These are phyloP conservation scores for Colletotrichum lindemuthianum DNA, from an alignment of 2,329 filamentous ascomycete genomes.

Conservation along the genomic window DNA sequence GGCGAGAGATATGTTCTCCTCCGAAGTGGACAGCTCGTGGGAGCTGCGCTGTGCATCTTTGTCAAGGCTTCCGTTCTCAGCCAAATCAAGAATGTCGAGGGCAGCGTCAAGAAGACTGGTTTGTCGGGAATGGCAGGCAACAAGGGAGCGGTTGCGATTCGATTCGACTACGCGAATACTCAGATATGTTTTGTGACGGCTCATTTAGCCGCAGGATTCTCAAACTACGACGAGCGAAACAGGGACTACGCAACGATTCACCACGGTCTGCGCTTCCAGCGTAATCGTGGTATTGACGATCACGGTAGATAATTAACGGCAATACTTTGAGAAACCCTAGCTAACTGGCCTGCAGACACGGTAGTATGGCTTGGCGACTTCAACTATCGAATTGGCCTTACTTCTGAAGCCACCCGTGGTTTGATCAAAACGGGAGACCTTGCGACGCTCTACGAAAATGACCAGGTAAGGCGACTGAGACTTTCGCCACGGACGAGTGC, in stretches of 20 bases:
- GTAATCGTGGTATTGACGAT: slow-evolving; percentile 89
- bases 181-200: slow-evolving; percentile 96
- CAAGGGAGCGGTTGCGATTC: slow-evolving; percentile 96
- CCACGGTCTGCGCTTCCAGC: slow-evolving; percentile 87
- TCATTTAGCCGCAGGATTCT: slow-evolving; percentile 93
- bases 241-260: slow-evolving; percentile 91
- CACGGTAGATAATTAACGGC: slow-evolving; percentile 66
- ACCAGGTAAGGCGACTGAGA: slow-evolving; percentile 69
- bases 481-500: not conserved
- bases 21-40: slow-evolving; percentile 92
- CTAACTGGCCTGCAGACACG: slow-evolving; percentile 57
- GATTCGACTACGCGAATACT: slow-evolving; percentile 93
- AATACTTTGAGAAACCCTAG: not conserved
- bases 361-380: slow-evolving; percentile 98
- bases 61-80: slow-evolving; percentile 81
- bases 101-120: slow-evolving; percentile 91
- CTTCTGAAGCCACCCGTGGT: slow-evolving; percentile 79
- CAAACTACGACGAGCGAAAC: slow-evolving; percentile 96
- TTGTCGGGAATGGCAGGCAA: slow-evolving; percentile 98
- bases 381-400: slow-evolving; percentile 94
- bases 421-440: slow-evolving; percentile 79
- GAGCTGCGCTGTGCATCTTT: slow-evolving; percentile 91
- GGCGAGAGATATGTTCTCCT: slow-evolving; percentile 88
- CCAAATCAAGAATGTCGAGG: slow-evolving; percentile 96
- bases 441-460: slow-evolving; percentile 86